phyloP scores from a whole-genome alignment of 345 rosid species.

The Eutrema japonicum region DNA sequence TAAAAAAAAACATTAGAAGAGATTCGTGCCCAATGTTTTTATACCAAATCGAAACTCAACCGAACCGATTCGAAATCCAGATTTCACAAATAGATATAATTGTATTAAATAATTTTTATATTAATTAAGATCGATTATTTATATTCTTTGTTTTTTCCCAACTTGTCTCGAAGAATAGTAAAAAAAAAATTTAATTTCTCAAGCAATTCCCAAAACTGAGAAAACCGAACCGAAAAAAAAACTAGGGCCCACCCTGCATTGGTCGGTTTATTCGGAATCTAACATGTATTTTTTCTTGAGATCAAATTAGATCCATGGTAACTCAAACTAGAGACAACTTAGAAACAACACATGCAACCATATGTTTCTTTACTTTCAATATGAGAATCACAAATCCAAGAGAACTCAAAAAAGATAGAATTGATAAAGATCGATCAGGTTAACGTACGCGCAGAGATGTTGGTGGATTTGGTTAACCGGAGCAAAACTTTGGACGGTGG shows the following conservation, averaged over 20 bases:
- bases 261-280: not conserved
- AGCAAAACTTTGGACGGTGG: slow-evolving; percentile 62
- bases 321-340: not conserved
- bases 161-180: not conserved
- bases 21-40: not conserved
- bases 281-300: not conserved
- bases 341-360: slow-evolving; percentile 3
- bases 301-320: not conserved
- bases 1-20: not conserved
- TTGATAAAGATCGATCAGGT: not conserved
- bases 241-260: not conserved
- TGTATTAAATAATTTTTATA: not conserved
- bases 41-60: not conserved
- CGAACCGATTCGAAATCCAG: not conserved
- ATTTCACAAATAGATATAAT: slow-evolving; percentile 1
- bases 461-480: slow-evolving; percentile 75
- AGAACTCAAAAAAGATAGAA: not conserved
- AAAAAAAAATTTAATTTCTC: not conserved
- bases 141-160: not conserved
- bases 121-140: not conserved
- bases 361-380: not conserved
- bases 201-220: not conserved
- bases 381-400: not conserved
- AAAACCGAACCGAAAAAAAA: too few relatives aligned
- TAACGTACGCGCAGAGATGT: slow-evolving; percentile 80